Base-by-base conservation (phyloP, 805 yeast genomes). In the Cyberlindnera mycetangii region DNA sequence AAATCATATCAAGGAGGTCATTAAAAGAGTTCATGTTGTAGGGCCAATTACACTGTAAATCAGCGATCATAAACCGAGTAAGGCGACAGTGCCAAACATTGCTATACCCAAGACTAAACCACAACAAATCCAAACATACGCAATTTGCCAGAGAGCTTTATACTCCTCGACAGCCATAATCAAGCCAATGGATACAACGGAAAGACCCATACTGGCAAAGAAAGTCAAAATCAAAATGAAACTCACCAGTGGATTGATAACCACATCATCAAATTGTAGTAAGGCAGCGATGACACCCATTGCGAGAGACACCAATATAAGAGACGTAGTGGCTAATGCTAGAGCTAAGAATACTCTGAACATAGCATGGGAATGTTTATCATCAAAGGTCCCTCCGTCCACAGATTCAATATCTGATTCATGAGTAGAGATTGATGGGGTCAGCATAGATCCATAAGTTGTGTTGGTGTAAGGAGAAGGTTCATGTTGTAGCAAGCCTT, bases 261-360 rank as follows among this genome's bases (percentile, higher is more conserved):
- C 28, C 4, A 51, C 51, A 25, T 65, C 49, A 47, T 59, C 50
- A 48, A 52, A 37, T 6, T 44, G 41, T 25, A 47, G 16, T 45
- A 59, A 45, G 36, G 72, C 52, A 51, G 58, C 66, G 51, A 72
- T 59, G 19, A 71, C 68, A 8, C 76, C 76, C 14, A 74, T 52
- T 2, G 80, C 69, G 21, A 73, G 63, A 14, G 71, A 70, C 2
- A 74, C 67, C 10, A 71, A 57, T 16, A 74, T 53, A 1, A 72
- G 55, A 4, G 82, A 64, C 7, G 72, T 31, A 17, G 68, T 55
- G 34, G 71, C 60, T 15, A 70, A 59, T 4, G 71, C 49, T 30
- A 72, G 49, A 20, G 76, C 75, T n/a, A 77, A 50, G 34, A 75
- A 69, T 1, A 73, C 54, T 25, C 76, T 45, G 8, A 76, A 70